phyloP scores from a whole-genome alignment of 345 rosid genomes.

The Firmiana major region DNA sequence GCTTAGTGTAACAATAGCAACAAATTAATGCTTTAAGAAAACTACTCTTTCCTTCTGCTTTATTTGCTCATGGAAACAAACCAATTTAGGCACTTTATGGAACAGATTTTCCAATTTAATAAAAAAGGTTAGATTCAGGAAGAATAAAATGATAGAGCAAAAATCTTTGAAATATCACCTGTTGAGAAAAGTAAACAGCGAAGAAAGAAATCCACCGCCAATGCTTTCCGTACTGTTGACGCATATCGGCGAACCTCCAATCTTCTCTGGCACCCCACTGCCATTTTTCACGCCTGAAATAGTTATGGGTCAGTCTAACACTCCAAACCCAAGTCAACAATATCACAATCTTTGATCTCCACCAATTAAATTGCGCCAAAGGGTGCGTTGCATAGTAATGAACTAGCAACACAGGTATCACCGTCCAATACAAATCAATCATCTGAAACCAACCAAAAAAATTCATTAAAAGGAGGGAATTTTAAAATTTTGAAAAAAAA shows the following conservation, averaged over 20 bases:
- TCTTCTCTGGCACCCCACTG: constrained; percentile 96
- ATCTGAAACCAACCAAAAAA: constrained; percentile 39
- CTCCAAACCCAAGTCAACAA: constrained; percentile 77
- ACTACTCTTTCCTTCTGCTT: background rate
- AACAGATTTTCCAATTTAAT: constrained; percentile 21
- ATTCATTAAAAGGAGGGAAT: background rate
- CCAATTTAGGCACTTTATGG: constrained; percentile 41
- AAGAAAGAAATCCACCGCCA: constrained; percentile 99
- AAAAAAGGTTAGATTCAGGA: background rate
- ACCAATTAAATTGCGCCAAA: constrained; percentile 43
- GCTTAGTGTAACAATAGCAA: background rate
- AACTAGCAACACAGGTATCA: constrained; percentile 76
- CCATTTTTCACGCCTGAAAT: constrained; percentile 95
- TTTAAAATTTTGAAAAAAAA: background rate
- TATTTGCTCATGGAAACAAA: background rate
- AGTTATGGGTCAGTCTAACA: constrained; percentile 77
- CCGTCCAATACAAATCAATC: constrained; percentile 96
- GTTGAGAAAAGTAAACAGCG: constrained; percentile 83
- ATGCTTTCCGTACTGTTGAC: constrained; percentile 68
- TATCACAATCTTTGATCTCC: constrained; percentile 68
- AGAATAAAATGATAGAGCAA: background rate
- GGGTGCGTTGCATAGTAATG: constrained; percentile 80
- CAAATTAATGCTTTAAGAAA: background rate
- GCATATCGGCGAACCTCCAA: constrained; percentile 88
- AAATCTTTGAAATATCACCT: constrained; percentile 38